A percentile compares a stretch with the other conserved stretches of the same genome.
Conservation (phyloP, 352 stramenopile genomes). For the Phytophthora gonapodyides region DNA sequence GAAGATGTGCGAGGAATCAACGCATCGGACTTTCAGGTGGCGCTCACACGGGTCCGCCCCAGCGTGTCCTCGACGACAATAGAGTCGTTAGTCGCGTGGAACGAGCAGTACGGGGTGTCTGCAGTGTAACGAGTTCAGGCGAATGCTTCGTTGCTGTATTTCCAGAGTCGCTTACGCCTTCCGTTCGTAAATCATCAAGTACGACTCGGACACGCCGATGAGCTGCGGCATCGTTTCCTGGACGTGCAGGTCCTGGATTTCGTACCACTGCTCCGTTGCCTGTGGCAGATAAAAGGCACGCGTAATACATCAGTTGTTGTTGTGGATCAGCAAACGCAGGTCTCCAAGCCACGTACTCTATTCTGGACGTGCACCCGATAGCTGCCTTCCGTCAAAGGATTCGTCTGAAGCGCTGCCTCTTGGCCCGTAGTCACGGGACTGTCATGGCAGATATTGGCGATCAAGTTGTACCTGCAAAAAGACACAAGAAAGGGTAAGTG, state of each 20-base stretch:
- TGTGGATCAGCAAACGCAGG: slow-evolving; percentile 1
- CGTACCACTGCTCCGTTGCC: slow-evolving; percentile 97
- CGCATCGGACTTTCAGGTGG: slow-evolving; percentile 57
- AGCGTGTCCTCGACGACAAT: slow-evolving; percentile 74
- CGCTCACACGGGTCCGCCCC: slow-evolving; percentile 61
- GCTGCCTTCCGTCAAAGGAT: slow-evolving; percentile 95
- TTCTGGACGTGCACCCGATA: slow-evolving; percentile 98
- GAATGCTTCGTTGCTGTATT: slow-evolving; percentile 27
- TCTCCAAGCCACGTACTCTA: slow-evolving; percentile 49
- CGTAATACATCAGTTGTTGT: slow-evolving; percentile 14
- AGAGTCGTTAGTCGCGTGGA: slow-evolving; percentile 63
- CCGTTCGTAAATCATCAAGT: slow-evolving; percentile 91
- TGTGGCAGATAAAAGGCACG: slow-evolving; percentile 33
- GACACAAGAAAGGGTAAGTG: slow-evolving; percentile 13
- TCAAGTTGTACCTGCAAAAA: slow-evolving; percentile 95
- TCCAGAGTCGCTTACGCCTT: slow-evolving; percentile 53
- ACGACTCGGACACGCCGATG: slow-evolving; percentile 96
- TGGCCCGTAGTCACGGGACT: slow-evolving; percentile 92
- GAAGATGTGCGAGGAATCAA: slow-evolving; percentile 73
- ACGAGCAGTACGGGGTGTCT: slow-evolving; percentile 71
- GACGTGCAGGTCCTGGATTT: slow-evolving; percentile 98
- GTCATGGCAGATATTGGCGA: slow-evolving; percentile 98
- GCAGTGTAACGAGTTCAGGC: slow-evolving; percentile 34
- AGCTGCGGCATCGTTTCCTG: slow-evolving; percentile 98
- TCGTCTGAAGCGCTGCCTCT: slow-evolving; percentile 86